These are phyloP conservation scores for Venturia oleaginea DNA, from an alignment of 2,329 filamentous ascomycete genomes.

Conservation along the genomic window DNA sequence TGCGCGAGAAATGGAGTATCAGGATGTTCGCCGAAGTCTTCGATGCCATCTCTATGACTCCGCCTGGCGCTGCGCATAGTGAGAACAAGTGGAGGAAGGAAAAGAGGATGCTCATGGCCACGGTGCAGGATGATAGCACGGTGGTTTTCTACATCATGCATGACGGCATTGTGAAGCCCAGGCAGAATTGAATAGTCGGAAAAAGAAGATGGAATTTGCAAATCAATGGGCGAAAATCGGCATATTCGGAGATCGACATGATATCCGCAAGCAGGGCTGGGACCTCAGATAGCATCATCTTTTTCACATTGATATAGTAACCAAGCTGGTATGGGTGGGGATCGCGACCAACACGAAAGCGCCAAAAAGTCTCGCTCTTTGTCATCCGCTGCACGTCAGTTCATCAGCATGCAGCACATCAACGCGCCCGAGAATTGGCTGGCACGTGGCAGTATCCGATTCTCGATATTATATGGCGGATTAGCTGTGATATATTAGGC, in stretches of 20 bases:
- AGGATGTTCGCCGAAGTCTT: slow-evolving; percentile 59
- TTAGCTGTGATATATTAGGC: no score
- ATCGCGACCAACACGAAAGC: not conserved
- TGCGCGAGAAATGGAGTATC: slow-evolving; percentile 65
- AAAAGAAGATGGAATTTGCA: no score
- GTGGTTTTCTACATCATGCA: slow-evolving; percentile 60
- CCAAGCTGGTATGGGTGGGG: not conserved
- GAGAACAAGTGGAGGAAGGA: slow-evolving; percentile 35
- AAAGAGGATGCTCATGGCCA: slow-evolving; percentile 67
- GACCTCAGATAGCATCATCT: not conserved
- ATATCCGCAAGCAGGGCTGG: no score
- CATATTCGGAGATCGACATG: no score
- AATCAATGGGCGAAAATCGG: no score
- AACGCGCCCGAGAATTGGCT: no score
- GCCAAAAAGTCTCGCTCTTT: not conserved
- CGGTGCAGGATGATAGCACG: slow-evolving; percentile 70
- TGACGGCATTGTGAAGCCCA: slow-evolving; percentile 15
- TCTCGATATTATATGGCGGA: no score
- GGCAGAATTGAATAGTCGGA: slow-evolving; percentile 12
- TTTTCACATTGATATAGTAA: not conserved
- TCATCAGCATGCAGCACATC: not conserved
- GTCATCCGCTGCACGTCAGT: not conserved
- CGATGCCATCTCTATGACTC: slow-evolving; percentile 42
- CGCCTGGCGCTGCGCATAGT: slow-evolving; percentile 26
- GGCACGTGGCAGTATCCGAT: no score